A percentile compares a stretch with the other conserved stretches of the same genome.
phyloP scores from a whole-genome alignment of 805 yeast genomes.

The Sugiyamaella smithiae region DNA sequence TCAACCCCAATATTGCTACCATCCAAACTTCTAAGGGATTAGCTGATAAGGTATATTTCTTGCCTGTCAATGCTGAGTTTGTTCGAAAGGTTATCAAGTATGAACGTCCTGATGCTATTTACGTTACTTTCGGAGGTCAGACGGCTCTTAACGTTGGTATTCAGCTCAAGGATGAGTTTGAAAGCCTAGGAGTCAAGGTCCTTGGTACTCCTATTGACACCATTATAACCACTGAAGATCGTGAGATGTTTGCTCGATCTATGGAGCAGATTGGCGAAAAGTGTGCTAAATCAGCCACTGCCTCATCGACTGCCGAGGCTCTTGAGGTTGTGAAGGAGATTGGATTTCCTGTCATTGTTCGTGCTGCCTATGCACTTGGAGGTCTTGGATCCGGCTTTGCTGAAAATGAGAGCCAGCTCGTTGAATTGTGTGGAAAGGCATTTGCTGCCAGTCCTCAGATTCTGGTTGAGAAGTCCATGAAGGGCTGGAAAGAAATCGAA shows the following conservation, averaged over 20 bases:
- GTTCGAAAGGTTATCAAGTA: conserved; percentile 92
- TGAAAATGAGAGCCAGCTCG: conserved; percentile 76
- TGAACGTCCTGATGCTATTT: conserved; percentile 96
- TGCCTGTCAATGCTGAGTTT: conserved; percentile 96
- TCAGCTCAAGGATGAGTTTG: conserved; percentile 91
- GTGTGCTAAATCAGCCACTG: conserved; percentile 91
- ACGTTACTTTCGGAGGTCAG: conserved; percentile 98
- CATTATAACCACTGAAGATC: conserved; percentile 94
- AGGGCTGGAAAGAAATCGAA: conserved; percentile 99
- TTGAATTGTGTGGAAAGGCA: conserved; percentile 82
- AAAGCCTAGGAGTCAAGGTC: conserved; percentile 85
- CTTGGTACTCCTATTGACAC: conserved; percentile 97
- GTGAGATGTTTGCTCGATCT: conserved; percentile 91
- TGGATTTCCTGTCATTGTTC: conserved; percentile 92
- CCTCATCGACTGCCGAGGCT: conserved; percentile 77
- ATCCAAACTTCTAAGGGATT: conserved; percentile 97
- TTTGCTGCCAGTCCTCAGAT: conserved; percentile 97
- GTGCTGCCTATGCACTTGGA: conserved; percentile 97
- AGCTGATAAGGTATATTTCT: conserved; percentile 95
- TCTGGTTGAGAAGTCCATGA: conserved; percentile 91
- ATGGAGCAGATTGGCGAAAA: conserved; percentile 95
- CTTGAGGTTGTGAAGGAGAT: conserved; percentile 77
- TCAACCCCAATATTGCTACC: conserved; percentile 97
- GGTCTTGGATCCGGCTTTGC: conserved; percentile 99
- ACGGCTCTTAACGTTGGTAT: conserved; percentile 97